Evolutionary conservation across 1,284 basidiomycete genomes (phyloP).

Genomic region (Baeospora myosura): DNA sequence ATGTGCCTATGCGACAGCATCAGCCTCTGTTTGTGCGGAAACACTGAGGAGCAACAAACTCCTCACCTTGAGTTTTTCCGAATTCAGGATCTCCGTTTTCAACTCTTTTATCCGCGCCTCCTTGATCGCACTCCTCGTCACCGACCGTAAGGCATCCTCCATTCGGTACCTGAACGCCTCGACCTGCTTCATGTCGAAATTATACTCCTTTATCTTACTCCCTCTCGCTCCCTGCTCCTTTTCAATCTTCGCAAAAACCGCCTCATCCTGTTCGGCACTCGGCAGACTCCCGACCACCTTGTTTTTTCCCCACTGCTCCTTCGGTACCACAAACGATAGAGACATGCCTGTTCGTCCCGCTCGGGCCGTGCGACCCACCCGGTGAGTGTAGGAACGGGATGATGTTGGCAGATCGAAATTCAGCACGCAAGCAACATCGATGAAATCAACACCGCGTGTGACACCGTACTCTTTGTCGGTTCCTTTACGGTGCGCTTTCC

Average conservation of each 20-base stretch:
- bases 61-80: constrained; percentile 89
- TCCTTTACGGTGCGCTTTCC: constrained; percentile 28
- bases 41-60: neutral
- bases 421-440: constrained; percentile 95
- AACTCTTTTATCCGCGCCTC: constrained; percentile 94
- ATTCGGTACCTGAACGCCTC: constrained; percentile 99
- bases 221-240: constrained; percentile 65
- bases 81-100: constrained; percentile 90
- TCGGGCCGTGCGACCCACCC: constrained; percentile 92
- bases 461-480: constrained; percentile 85
- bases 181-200: constrained; percentile 89
- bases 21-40: no score
- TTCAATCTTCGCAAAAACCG: constrained; percentile 73
- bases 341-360: constrained; percentile 92
- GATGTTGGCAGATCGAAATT: constrained; percentile 96
- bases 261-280: constrained; percentile 71
- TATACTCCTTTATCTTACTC: constrained; percentile 83
- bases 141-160: constrained; percentile 89
- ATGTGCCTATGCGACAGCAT: constrained; percentile 62
- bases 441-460: constrained; percentile 94
- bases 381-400: constrained; percentile 89
- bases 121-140: constrained; percentile 80
- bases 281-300: constrained; percentile 61
- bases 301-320: constrained; percentile 71
- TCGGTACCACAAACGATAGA: constrained; percentile 83